Base-by-base conservation (phyloP, 2,329 filamentous ascomycete genomes). In the Byssochlamys sp. region DNA sequence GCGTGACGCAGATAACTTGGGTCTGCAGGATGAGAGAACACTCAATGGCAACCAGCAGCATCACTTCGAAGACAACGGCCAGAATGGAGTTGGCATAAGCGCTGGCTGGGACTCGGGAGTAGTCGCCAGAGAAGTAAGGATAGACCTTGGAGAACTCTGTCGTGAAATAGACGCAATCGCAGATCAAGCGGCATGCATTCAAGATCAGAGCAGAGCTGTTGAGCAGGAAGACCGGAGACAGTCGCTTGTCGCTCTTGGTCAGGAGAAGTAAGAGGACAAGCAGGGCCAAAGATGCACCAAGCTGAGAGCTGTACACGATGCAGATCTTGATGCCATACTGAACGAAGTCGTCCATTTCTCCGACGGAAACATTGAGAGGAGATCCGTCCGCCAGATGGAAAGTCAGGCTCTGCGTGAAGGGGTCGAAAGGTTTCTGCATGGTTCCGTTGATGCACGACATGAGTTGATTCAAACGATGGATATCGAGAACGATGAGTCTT, bases 271-370 rank as follows among this genome's bases (percentile, higher is more conserved):
- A 75, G 29, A 88, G 77, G 50, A 87, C 63, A 19, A 91, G 75
- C 66, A 90, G 81, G 59, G 87, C 73, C 58, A 86, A 62, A 52
- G 82, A 83, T 26, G 87, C 83, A 29, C 89, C 89, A 55, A 91
- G 78, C 69, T 92, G 88, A 19, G 81, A 74, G 55, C 82, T 85
- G 68, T 86, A 89, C 72, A 85, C 86, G 76, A 89, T 84, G 67
- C 72, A 77, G 35, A 78, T 67, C 7, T 73, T 73, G 58, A 77
- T 70, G 59, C 76, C 76, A 66, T 81, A 80, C 58, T 74, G 69
- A 56, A 78, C 70, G 54, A 76, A 77, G 3, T 60, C 56, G 62
- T 83, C 71, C 45, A 86, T 59, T 2, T 71, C 67, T 7, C 61
- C 52, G 58, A 85, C 69, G 50, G 68, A 63, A 45, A 79, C 65